A percentile compares a stretch with the other conserved stretches of the same genome.
These are phyloP conservation scores for Verticillium zaregamsianum DNA, from an alignment of 2,329 filamentous ascomycete genomes.

Conservation along the genomic window DNA sequence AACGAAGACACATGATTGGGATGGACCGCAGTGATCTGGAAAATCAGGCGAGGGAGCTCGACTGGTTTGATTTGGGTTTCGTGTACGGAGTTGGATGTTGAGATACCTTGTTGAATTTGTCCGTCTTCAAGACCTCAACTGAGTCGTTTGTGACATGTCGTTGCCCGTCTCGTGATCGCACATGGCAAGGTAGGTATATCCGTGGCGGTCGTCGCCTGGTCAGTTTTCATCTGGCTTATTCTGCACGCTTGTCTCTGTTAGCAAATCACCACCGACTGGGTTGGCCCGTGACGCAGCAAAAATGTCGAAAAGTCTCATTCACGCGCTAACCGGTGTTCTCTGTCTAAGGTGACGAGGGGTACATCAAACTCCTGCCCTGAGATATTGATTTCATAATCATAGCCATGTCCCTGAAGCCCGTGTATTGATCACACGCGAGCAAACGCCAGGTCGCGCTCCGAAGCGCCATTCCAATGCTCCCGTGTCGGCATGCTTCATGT, in stretches of 20 bases:
- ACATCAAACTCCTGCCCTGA: neutral
- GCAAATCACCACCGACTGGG: too few species aligned
- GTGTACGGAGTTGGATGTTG: neutral
- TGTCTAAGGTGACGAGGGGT: neutral
- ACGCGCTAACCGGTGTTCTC: neutral
- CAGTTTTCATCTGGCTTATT: too few species aligned
- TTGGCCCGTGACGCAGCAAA: too few species aligned
- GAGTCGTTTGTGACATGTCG: neutral
- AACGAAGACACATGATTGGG: neutral
- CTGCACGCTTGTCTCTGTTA: too few species aligned
- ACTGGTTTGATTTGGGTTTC: neutral
- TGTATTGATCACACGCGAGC: neutral
- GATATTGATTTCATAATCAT: neutral
- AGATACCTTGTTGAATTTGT: neutral
- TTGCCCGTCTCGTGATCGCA: too few species aligned
- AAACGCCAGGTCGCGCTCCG: neutral
- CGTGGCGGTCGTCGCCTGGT: too few species aligned
- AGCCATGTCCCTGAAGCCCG: neutral
- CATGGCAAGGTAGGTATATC: too few species aligned
- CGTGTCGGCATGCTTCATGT: conserved; percentile 1
- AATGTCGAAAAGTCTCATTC: neutral
- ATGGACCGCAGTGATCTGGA: neutral
- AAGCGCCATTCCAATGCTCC: neutral
- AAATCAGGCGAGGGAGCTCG: neutral
- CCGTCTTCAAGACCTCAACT: neutral